phyloP scores from a whole-genome alignment of 495 filamentous ascomycete genomes.

The Elaphomyces granulatus region DNA sequence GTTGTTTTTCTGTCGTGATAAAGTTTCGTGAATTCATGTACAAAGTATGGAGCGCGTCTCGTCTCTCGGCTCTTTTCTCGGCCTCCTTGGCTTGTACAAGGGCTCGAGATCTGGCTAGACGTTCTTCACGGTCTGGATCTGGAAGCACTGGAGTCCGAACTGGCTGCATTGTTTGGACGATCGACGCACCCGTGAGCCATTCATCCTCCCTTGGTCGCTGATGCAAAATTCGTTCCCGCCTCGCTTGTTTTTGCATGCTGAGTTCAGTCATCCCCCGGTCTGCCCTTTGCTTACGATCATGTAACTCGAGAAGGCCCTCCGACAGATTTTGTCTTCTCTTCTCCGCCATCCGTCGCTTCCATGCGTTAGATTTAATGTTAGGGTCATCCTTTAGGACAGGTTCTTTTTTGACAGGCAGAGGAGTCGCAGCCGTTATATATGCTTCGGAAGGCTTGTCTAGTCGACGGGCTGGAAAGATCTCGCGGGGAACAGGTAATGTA shows the following conservation, averaged over 20 bases:
- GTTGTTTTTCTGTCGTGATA: conserved; percentile 47
- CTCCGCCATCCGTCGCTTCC: conserved; percentile 48
- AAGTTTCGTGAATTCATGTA: conserved; percentile 52
- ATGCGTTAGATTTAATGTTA: conserved; percentile 38
- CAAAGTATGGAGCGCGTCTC: conserved; percentile 41
- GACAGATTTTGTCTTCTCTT: conserved; percentile 46
- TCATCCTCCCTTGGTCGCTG: conserved; percentile 46
- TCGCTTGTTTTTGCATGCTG: conserved; percentile 21
- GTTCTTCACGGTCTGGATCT: conserved; percentile 33
- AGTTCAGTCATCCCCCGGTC: conserved; percentile 25
- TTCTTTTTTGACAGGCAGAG: conserved; percentile 19
- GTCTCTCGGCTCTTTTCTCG: conserved; percentile 25
- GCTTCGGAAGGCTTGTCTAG: conserved; percentile 37
- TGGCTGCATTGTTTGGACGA: conserved; percentile 28
- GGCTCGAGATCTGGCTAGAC: conserved; percentile 28
- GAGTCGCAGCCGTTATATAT: conserved; percentile 37
- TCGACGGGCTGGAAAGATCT: conserved; percentile 41
- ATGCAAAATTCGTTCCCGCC: conserved; percentile 31
- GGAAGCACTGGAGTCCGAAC: conserved; percentile 25
- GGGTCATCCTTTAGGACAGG: conserved; percentile 18
- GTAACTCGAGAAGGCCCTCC: conserved; percentile 45
- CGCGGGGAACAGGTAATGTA: conserved; percentile 52
- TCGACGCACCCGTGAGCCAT: conserved; percentile 40
- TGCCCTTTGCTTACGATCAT: conserved; percentile 35
- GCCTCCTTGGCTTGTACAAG: conserved; percentile 24